These are phyloP conservation scores for Begonia masoniana DNA, from an alignment of 306 rosid genomes.

Conservation along the genomic window DNA sequence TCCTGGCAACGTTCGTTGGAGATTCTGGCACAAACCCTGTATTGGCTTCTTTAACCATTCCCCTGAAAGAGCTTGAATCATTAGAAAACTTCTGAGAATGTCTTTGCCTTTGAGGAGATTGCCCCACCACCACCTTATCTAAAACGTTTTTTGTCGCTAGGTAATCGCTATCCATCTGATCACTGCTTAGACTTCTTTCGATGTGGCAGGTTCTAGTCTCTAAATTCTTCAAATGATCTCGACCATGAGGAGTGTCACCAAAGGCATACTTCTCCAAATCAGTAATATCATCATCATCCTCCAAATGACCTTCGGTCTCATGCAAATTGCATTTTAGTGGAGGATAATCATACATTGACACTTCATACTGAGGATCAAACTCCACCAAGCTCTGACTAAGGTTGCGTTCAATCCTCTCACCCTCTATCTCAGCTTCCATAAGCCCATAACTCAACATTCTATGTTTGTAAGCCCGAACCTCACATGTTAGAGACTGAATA, in stretches of 20 bases:
- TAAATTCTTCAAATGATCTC: conserved; percentile 51
- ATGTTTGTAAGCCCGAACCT: conserved; percentile 83
- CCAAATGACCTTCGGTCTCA: conserved; percentile 31
- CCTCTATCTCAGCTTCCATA: conserved; percentile 60
- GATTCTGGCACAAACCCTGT: conserved; percentile 32
- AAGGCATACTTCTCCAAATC: conserved; percentile 61
- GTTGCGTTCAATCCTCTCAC: conserved; percentile 16
- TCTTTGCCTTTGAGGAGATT: conserved; percentile 45
- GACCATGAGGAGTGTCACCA: conserved; percentile 63
- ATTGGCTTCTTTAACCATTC: conserved; percentile 39
- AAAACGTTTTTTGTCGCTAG: conserved; percentile 37
- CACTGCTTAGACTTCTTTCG: conserved; percentile 61
- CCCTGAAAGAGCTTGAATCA: conserved; percentile 36
- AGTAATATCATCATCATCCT: conserved; percentile 37
- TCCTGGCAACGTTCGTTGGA: conserved; percentile 28
- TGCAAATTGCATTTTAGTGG: conserved; percentile 62
- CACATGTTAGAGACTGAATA: conserved; percentile 81
- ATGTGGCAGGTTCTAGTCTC: conserved; percentile 68
- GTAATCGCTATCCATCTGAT: conserved; percentile 49
- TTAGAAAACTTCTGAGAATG: conserved; percentile 45
- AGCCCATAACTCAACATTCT: conserved; percentile 89
- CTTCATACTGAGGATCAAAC: conserved; percentile 38
- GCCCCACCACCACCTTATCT: conserved; percentile 78
- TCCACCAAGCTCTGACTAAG: conserved; percentile 19
- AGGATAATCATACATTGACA: conserved; percentile 62